A percentile compares a stretch with the other conserved stretches of the same genome.
Evolutionary conservation across 202 grass and related monocot species (phyloP).

Genomic region (Eragrostis tef): DNA sequence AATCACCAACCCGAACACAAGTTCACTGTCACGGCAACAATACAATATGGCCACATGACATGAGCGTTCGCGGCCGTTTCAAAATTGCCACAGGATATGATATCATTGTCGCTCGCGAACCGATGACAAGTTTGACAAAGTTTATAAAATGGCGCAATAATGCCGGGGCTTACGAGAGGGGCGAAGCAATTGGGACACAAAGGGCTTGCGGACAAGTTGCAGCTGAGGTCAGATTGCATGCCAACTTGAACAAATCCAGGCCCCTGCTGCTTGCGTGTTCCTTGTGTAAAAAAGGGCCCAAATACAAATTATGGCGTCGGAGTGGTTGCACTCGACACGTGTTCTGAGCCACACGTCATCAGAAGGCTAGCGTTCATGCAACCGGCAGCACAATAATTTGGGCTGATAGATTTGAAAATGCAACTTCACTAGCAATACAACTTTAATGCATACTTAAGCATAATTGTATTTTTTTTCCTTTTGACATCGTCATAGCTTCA

Average conservation of each 20-base stretch:
- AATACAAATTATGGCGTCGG: not conserved
- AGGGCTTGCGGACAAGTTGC: slow-evolving; percentile 8
- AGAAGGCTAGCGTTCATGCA: no score
- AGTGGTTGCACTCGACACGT: not conserved
- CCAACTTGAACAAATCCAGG: slow-evolving; percentile 7
- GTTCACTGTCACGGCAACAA: slow-evolving; percentile 27
- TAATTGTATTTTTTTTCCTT: no score
- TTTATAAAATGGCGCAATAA: slow-evolving; percentile 41
- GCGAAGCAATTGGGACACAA: not conserved
- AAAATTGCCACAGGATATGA: slow-evolving; percentile 15
- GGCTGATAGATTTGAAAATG: no score
- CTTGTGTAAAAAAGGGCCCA: not conserved
- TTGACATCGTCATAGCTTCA: no score
- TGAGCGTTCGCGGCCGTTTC: not conserved
- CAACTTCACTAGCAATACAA: no score
- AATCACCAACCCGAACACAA: not conserved
- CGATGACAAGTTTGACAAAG: slow-evolving; percentile 24
- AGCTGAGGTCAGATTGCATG: slow-evolving; percentile 32
- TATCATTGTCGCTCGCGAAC: not conserved
- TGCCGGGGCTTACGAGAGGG: not conserved
- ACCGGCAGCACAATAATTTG: not conserved
- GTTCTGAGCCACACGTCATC: not conserved
- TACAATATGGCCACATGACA: slow-evolving; percentile 8
- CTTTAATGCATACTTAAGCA: no score
- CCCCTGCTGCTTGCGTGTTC: not conserved